Evolutionary conservation across 2,329 filamentous ascomycete species (phyloP).

Genomic region (Seiridium unicorne): DNA sequence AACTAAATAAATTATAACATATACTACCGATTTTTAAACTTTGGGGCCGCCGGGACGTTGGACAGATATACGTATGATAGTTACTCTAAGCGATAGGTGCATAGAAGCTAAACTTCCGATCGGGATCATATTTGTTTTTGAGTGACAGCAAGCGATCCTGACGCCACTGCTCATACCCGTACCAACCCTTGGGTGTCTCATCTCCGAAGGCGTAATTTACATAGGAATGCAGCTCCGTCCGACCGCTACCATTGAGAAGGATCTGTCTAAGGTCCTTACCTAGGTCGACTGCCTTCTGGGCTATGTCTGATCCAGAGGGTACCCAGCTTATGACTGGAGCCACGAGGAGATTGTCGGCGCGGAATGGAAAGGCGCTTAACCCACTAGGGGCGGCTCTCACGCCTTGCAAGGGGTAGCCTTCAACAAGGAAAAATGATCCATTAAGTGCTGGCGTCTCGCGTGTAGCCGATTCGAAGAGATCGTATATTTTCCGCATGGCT

Average conservation of each 20-base stretch:
- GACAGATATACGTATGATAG: background rate
- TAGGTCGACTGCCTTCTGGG: slow-evolving; percentile 29
- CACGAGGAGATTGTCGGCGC: slow-evolving; percentile 40
- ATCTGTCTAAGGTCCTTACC: slow-evolving; percentile 37
- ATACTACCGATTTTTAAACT: background rate
- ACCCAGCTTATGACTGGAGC: slow-evolving; percentile 36
- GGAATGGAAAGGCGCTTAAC: slow-evolving; percentile 44
- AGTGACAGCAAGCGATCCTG: slow-evolving; percentile 39
- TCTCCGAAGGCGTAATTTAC: slow-evolving; percentile 53
- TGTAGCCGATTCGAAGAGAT: slow-evolving; percentile 28
- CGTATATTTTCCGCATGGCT: slow-evolving; percentile 27
- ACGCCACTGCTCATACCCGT: slow-evolving; percentile 50
- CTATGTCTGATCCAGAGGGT: slow-evolving; percentile 27
- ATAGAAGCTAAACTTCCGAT: slow-evolving; percentile 17
- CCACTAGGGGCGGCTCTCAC: slow-evolving; percentile 34
- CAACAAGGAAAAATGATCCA: slow-evolving; percentile 53
- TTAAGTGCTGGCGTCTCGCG: slow-evolving; percentile 25
- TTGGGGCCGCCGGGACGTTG: background rate
- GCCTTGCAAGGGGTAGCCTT: slow-evolving; percentile 49
- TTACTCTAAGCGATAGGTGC: background rate
- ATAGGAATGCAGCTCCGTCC: slow-evolving; percentile 35
- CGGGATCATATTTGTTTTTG: slow-evolving; percentile 49
- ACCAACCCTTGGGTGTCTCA: slow-evolving; percentile 39
- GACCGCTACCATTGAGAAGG: slow-evolving; percentile 31
- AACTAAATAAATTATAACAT: background rate